Evolutionary conservation across 1,139 yeast species (phyloP).

Genomic region (Saccharomyces pastorianus): DNA sequence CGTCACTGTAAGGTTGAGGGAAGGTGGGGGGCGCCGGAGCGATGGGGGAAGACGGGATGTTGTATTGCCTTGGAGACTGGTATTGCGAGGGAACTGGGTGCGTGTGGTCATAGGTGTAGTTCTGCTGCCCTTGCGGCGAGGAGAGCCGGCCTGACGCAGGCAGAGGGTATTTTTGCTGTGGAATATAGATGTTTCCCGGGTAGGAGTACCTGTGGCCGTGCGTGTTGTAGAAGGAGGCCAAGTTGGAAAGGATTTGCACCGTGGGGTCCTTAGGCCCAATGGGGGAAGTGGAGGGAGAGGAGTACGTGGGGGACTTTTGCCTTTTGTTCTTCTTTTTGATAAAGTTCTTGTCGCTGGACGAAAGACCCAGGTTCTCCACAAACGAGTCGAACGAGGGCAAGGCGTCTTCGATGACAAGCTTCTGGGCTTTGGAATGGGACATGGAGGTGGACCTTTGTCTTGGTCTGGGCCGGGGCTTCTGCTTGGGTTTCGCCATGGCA

Average conservation of each 20-base stretch:
- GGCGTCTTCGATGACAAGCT: background rate
- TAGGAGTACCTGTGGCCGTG: conserved; percentile 23
- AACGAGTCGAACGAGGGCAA: conserved; percentile 8
- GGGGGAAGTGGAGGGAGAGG: conserved; percentile 5
- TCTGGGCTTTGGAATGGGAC: background rate
- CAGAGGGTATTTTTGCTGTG: conserved; percentile 29
- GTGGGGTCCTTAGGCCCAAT: conserved; percentile 12
- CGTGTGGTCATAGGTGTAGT: background rate
- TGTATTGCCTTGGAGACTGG: background rate
- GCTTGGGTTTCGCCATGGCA: background rate
- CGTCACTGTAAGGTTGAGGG: background rate
- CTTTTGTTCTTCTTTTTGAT: background rate
- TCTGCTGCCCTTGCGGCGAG: background rate
- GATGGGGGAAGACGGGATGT: background rate
- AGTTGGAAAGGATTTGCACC: conserved; percentile 16
- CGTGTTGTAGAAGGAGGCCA: conserved; percentile 24
- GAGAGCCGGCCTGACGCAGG: conserved; percentile 31
- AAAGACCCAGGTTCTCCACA: conserved; percentile 3
- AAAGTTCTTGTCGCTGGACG: background rate
- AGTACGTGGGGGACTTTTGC: conserved; percentile 1
- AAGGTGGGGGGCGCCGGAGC: background rate
- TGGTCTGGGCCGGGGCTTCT: background rate
- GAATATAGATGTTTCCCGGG: conserved; percentile 11
- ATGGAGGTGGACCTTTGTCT: background rate
- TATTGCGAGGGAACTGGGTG: background rate